Base-by-base conservation (phyloP, 352 stramenopile species). In the Globisporangium perplexum region DNA sequence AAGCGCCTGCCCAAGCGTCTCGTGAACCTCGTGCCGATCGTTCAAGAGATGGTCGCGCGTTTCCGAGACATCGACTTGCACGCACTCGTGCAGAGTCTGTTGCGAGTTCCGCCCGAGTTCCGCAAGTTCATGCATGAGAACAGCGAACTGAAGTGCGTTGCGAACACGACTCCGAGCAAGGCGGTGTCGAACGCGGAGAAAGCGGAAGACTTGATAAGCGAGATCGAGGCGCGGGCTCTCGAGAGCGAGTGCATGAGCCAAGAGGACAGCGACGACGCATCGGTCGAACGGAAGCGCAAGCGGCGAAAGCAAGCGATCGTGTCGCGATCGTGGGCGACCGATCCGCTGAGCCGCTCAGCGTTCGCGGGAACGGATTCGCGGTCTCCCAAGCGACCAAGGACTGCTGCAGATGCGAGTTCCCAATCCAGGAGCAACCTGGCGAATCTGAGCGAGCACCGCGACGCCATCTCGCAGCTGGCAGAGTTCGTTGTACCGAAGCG, bases 191-290 rank as follows among this genome's bases (percentile, higher is more conserved):
- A 51, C 41, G 1, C 42, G 39, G 15, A 7, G 41, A 2, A 28
- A 17, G 24, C 14, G 24, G 14, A 43, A 20, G 22, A 65, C 30
- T 48, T 7, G 28, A 31, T 78, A 7, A 20, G 44, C 11, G 60
- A 59, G 7, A 62, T 77, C 18, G 48, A 69, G 47, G 33, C 42
- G 4, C 74, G 65, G 45, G 63, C 60, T 3, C 47, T 83, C 11
- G 66, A 83, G 42, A 74, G 77, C 39, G 78, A 68, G 47, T 90
- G 88, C 46, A 26, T 83, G 20, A 91, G 66, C 28, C 80, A 91
- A 58, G 54, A 53, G 47, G 72, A 79, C 31, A 67, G 26, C 31
- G 44, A 67, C 11, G 47, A 17, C 6, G 36, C 44, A 5, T 63
- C 28, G 10, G 53, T 48, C 7, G 61, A 68, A 31, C 60, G 64